Evolutionary conservation across 495 filamentous ascomycete genomes (phyloP).

Genomic region (Penicillium atrosanguineum): DNA sequence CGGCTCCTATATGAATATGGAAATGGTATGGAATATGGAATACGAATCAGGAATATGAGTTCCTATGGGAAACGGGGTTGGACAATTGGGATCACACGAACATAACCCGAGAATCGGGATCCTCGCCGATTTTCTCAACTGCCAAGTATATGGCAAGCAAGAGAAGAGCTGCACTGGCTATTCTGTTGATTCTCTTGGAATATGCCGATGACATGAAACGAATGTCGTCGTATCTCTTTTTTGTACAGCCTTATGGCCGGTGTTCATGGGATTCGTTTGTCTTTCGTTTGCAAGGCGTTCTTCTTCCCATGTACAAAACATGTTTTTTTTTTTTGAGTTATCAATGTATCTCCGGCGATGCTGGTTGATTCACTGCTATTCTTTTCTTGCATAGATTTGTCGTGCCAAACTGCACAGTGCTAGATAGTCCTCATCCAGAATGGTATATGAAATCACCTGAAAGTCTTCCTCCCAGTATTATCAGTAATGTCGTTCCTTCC

Average conservation of each 20-base stretch:
- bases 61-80: conserved; percentile 15
- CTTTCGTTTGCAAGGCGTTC: conserved; percentile 10
- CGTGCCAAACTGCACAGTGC: background rate
- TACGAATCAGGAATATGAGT: conserved; percentile 11
- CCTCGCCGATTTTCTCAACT: conserved; percentile 3
- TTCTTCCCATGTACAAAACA: conserved; percentile 18
- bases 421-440: conserved; percentile 3
- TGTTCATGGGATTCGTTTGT: conserved; percentile 8
- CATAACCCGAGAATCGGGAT: conserved; percentile 21
- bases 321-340: background rate
- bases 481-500: no score
- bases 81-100: conserved; percentile 20
- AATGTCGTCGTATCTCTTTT: conserved; percentile 4
- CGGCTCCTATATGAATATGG: conserved; percentile 12
- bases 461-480: background rate
- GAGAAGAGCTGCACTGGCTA: background rate
- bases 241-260: conserved; percentile 16
- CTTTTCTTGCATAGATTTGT: background rate
- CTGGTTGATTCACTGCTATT: background rate
- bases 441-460: background rate
- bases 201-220: conserved; percentile 4
- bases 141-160: background rate
- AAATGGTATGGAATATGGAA: conserved; percentile 18
- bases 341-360: background rate
- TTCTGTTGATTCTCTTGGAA: background rate